Evolutionary conservation across 1,139 yeast genomes (phyloP).

Genomic region (Lodderomyces jiufengensis): DNA sequence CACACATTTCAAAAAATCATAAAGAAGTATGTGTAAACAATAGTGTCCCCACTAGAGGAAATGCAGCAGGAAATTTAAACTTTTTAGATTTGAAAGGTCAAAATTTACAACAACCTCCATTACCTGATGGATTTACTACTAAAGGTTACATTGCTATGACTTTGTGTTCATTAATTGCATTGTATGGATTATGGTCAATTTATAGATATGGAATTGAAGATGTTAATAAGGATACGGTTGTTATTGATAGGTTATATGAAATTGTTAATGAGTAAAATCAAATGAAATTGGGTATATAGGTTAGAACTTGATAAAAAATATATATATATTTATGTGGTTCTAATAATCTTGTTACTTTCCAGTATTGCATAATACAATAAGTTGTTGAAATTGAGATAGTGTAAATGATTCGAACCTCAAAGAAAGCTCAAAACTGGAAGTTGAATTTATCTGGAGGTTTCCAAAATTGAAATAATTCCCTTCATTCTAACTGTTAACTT

Average conservation of each 20-base stretch:
- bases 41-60: constrained; percentile 55
- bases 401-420: no score
- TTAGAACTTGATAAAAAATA: no score
- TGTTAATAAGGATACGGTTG: constrained; percentile 48
- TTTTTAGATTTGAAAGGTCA: constrained; percentile 69
- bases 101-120: constrained; percentile 55
- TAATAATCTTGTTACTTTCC: no score
- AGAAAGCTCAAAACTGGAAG: no score
- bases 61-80: constrained; percentile 81
- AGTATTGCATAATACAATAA: no score
- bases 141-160: constrained; percentile 87
- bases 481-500: no score
- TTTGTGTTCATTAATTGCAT: constrained; percentile 74
- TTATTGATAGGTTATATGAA: constrained; percentile 46
- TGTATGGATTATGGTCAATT: constrained; percentile 74
- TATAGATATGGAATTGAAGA: constrained; percentile 82
- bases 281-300: no score
- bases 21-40: constrained; percentile 53
- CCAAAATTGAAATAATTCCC: no score
- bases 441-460: no score
- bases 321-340: no score
- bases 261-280: constrained; percentile 36
- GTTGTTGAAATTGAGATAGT: no score
- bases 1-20: constrained; percentile 53
- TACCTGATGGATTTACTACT: constrained; percentile 86